Evolutionary conservation across 371 early-diverging fungal genomes (phyloP).

Genomic region (Lichtheimia ramosa): DNA sequence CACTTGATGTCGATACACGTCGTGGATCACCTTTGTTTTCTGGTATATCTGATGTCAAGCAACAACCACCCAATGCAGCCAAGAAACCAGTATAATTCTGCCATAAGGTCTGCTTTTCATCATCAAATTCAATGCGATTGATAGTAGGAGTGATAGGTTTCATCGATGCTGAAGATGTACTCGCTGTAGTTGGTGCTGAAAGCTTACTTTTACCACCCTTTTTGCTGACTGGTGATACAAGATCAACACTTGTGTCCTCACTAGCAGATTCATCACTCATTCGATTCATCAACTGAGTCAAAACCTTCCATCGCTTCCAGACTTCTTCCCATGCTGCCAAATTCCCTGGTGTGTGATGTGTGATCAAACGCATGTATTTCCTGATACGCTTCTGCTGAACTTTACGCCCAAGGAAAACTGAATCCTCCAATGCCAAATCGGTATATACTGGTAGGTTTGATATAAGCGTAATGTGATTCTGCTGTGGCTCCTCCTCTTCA

Average conservation of each 20-base stretch:
- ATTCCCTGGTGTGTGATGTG: constrained; percentile 71
- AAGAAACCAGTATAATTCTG: constrained; percentile 73
- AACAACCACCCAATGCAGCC: constrained; percentile 68
- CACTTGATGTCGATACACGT: constrained; percentile 31
- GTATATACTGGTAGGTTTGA: constrained; percentile 71
- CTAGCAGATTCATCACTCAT: constrained; percentile 34
- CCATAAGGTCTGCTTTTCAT: constrained; percentile 56
- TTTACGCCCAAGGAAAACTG: constrained; percentile 63
- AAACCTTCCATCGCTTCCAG: constrained; percentile 71
- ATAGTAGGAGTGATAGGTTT: constrained; percentile 9
- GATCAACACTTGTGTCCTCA: constrained; percentile 12
- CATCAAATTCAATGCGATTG: constrained; percentile 31
- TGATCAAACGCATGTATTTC: constrained; percentile 65
- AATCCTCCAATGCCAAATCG: constrained; percentile 59
- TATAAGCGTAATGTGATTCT: constrained; percentile 55
- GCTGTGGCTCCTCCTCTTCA: constrained; percentile 51
- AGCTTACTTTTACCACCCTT: constrained; percentile 2
- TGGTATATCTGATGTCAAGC: constrained; percentile 34
- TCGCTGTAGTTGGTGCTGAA: background rate
- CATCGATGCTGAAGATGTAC: background rate
- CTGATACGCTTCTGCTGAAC: constrained; percentile 81
- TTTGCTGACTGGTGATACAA: background rate
- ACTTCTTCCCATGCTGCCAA: constrained; percentile 87
- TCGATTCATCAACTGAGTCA: constrained; percentile 50
- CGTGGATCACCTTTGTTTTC: constrained; percentile 10